phyloP scores from a whole-genome alignment of 768 basidiomycete genomes.

The Tylopilus rubrobrunneus region DNA sequence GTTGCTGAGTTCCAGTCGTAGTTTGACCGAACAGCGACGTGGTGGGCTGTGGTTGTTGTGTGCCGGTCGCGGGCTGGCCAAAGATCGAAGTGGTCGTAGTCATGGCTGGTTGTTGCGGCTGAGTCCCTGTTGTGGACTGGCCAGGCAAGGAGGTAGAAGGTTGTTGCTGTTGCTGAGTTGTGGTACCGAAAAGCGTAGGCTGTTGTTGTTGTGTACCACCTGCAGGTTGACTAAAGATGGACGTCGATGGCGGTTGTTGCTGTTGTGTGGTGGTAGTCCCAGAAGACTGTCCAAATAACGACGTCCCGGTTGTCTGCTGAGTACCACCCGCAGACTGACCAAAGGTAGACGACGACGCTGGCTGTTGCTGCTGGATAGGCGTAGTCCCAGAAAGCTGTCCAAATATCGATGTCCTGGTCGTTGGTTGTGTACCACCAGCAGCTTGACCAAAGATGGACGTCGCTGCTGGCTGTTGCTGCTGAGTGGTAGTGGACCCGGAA shows the following conservation, averaged over 20 bases:
- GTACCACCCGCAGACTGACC: constrained; percentile 11
- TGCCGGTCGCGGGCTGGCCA: constrained; percentile 28
- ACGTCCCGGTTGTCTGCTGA: constrained; percentile 1
- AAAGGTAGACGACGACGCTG: constrained; percentile 26
- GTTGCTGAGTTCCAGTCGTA: constrained; percentile 12
- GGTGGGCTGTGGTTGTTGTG: constrained; percentile 18
- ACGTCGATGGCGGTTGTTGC: constrained; percentile 5
- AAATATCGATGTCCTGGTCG: constrained; percentile 3
- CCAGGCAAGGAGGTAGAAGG: constrained; percentile 19
- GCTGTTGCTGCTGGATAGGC: constrained; percentile 16
- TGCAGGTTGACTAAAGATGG: neutral
- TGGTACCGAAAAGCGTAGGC: constrained; percentile 5
- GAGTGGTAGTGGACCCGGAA: constrained; percentile 9
- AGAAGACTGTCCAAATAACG: constrained; percentile 13
- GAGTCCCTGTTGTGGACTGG: constrained; percentile 12
- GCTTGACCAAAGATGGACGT: constrained; percentile 27
- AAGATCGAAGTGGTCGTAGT: constrained; percentile 30
- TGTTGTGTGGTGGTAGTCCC: constrained; percentile 6
- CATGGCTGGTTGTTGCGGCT: constrained; percentile 20
- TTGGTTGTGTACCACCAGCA: constrained; percentile 4
- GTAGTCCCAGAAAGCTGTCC: constrained; percentile 11
- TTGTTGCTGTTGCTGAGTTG: constrained; percentile 27
- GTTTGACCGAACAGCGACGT: constrained; percentile 26
- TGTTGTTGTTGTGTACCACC: neutral
- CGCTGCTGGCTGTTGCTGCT: constrained; percentile 19